Percentiles rank a stretch among this genome's conserved stretches.
These are phyloP conservation scores for Salvia hispanica DNA, from an alignment of 257 asterid species.

Conservation along the genomic window DNA sequence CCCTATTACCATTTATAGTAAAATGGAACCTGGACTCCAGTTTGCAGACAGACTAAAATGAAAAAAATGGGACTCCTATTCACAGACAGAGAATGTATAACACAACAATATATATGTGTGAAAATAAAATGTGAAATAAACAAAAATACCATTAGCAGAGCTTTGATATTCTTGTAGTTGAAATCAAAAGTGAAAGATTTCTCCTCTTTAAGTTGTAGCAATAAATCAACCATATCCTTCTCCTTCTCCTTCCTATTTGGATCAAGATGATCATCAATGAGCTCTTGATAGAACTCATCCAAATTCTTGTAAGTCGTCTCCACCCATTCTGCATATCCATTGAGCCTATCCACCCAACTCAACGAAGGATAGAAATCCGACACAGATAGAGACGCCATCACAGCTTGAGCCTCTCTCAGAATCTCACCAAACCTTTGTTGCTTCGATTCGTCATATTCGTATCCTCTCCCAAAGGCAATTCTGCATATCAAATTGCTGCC, in stretches of 20 bases:
- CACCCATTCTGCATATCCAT: background rate
- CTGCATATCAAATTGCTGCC: slow-evolving; percentile 10
- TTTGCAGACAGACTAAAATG: too few relatives aligned
- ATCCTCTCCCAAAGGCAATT: background rate
- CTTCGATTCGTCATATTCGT: background rate
- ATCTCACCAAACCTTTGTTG: background rate
- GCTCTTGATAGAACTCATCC: slow-evolving; percentile 37
- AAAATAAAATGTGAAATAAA: too few relatives aligned
- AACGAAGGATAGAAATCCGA: slow-evolving; percentile 30
- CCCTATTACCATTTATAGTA: too few relatives aligned
- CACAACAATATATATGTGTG: too few relatives aligned
- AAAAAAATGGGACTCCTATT: too few relatives aligned
- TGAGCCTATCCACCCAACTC: slow-evolving; percentile 34
- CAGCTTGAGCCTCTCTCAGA: slow-evolving; percentile 15
- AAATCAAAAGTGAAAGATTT: slow-evolving; percentile 19
- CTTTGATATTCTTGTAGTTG: slow-evolving; percentile 28
- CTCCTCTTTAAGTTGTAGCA: slow-evolving; percentile 23
- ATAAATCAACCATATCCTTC: slow-evolving; percentile 32
- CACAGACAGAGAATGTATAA: too few relatives aligned
- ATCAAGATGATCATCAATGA: slow-evolving; percentile 27
- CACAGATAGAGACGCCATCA: slow-evolving; percentile 18
- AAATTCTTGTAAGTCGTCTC: slow-evolving; percentile 1
- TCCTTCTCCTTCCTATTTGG: slow-evolving; percentile 13
- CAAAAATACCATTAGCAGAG: slow-evolving; percentile 33
- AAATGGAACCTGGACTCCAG: too few relatives aligned